phyloP scores from a whole-genome alignment of 2,329 filamentous ascomycete species.

The Sporothrix pallida region DNA sequence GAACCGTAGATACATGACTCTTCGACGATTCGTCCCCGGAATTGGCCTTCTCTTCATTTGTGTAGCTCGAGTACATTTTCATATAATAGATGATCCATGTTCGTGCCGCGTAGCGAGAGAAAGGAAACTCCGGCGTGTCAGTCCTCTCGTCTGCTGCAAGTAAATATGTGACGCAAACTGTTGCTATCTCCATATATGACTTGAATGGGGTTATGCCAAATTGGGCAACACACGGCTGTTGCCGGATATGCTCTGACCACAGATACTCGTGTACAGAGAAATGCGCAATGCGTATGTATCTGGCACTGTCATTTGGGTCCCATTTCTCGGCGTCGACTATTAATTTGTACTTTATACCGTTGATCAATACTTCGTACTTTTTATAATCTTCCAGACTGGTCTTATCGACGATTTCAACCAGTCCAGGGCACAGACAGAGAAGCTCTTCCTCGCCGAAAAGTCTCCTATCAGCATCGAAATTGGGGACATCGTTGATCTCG shows the following conservation, averaged over 20 bases:
- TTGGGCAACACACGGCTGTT: not conserved
- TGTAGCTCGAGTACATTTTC: no score
- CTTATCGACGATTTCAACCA: not conserved
- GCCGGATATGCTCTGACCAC: not conserved
- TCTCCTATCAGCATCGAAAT: not conserved
- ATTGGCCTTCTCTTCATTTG: no score
- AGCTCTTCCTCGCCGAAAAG: not conserved
- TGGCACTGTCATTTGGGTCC: not conserved
- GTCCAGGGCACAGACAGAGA: not conserved
- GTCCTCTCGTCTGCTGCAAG: not conserved
- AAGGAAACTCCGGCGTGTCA: not conserved
- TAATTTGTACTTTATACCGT: no score
- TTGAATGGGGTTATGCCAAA: not conserved
- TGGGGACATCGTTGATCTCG: not conserved
- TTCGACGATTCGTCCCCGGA: no score
- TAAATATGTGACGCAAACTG: not conserved
- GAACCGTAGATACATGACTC: no score
- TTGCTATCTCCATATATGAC: not conserved
- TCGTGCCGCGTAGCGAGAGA: not conserved
- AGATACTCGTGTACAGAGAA: slow-evolving; percentile 2
- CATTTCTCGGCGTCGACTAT: no score
- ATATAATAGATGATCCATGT: no score
- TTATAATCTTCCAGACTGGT: no score
- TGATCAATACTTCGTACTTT: no score
- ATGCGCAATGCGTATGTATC: not conserved